Evolutionary conservation across 129 eudicot species (phyloP).

Genomic region (Erigeron canadensis): DNA sequence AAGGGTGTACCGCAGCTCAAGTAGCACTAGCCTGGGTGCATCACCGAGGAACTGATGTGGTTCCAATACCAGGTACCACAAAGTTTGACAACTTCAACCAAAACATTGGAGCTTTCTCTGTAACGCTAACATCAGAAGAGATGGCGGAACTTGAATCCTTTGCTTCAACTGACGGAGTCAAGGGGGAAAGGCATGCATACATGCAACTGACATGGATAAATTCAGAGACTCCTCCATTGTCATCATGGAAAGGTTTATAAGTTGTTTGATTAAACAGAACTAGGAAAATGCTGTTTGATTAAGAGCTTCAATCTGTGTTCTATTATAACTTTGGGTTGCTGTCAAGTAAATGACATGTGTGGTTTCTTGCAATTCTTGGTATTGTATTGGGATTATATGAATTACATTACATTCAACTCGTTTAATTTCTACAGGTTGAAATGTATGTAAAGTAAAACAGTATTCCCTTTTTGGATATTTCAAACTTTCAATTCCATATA

Average conservation of each 20-base stretch:
- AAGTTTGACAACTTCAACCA: conserved; percentile 46
- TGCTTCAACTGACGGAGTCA: conserved; percentile 39
- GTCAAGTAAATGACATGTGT: neutral
- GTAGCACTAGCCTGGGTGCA: conserved; percentile 64
- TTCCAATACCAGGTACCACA: conserved; percentile 65
- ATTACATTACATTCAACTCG: neutral
- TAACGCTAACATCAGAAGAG: conserved; percentile 46
- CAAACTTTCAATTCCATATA: too few relatives aligned
- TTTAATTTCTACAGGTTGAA: neutral
- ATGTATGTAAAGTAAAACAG: too few relatives aligned
- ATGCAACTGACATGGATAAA: conserved; percentile 29
- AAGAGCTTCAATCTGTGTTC: neutral
- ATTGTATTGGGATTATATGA: neutral
- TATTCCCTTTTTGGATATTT: too few relatives aligned
- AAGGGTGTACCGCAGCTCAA: conserved; percentile 56
- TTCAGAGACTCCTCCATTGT: conserved; percentile 51
- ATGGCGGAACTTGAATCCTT: conserved; percentile 41
- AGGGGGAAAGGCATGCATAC: conserved; percentile 40
- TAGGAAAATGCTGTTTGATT: neutral
- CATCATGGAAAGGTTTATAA: conserved; percentile 36
- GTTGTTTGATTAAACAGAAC: neutral
- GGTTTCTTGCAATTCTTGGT: neutral
- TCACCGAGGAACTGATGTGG: conserved; percentile 58
- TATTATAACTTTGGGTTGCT: neutral
- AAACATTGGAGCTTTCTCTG: conserved; percentile 48